Evolutionary conservation across 164 flowering plant species (phyloP).

Genomic region (Saururus chinensis): DNA sequence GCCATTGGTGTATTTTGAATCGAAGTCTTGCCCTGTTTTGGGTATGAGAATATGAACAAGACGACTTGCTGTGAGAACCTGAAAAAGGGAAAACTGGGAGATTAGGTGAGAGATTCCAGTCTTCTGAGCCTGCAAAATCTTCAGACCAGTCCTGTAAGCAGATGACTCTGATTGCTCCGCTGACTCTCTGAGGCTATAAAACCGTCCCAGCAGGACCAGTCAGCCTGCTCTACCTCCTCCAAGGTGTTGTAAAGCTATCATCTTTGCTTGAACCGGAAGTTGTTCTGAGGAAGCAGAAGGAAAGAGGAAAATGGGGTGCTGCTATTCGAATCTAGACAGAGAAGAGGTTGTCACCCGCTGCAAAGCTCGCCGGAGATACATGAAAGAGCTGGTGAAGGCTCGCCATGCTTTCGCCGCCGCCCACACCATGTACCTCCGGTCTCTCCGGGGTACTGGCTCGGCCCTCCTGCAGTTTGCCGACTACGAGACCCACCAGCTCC

Average conservation of each 20-base stretch:
- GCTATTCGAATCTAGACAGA: constrained; percentile 56
- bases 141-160: too few relatives aligned
- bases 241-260: not conserved
- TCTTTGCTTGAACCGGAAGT: not conserved
- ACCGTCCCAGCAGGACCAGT: not conserved
- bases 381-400: constrained; percentile 76
- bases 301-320: constrained; percentile 50
- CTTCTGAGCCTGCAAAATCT: too few relatives aligned
- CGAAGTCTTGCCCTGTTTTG: too few relatives aligned
- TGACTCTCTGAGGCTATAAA: too few relatives aligned
- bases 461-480: constrained; percentile 79
- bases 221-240: too few relatives aligned
- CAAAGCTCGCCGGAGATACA: constrained; percentile 73
- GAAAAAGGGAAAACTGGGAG: not conserved
- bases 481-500: constrained; percentile 40
- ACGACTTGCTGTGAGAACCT: too few relatives aligned
- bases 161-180: not conserved
- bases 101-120: not conserved
- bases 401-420: constrained; percentile 65
- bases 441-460: constrained; percentile 68
- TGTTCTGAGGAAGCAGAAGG: not conserved
- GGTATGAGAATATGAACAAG: too few relatives aligned
- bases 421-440: constrained; percentile 57
- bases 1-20: too few relatives aligned
- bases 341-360: constrained; percentile 77